A percentile compares a stretch with the other conserved stretches of the same genome.
Conservation (phyloP, 495 filamentous ascomycete genomes). For the Talaromyces nanjingensis region DNA sequence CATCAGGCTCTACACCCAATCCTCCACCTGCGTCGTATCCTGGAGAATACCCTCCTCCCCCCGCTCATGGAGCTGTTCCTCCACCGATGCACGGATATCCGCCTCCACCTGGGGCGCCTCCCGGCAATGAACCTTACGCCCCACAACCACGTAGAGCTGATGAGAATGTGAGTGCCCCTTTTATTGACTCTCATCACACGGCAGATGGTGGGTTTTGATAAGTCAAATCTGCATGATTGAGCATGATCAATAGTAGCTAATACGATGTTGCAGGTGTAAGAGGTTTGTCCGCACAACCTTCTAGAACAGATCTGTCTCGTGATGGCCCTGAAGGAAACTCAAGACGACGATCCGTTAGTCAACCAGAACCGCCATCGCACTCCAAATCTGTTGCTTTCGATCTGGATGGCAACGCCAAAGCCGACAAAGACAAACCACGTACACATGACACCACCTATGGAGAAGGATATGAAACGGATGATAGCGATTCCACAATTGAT, state of each 20-base stretch:
- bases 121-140: conserved; percentile 34
- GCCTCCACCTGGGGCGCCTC: conserved; percentile 17
- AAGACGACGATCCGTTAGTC: conserved; percentile 18
- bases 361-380: conserved; percentile 17
- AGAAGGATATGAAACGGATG: conserved; percentile 35
- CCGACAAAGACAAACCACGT: not conserved
- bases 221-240: conserved; percentile 2
- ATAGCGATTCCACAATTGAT: conserved; percentile 33
- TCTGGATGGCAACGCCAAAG: conserved; percentile 13
- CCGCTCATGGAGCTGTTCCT: conserved; percentile 27
- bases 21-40: conserved; percentile 25
- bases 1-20: conserved; percentile 30
- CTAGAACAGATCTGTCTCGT: not conserved
- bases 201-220: conserved; percentile 37
- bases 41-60: conserved; percentile 39
- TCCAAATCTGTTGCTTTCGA: conserved; percentile 36
- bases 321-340: conserved; percentile 9
- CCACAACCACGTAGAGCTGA: conserved; percentile 39
- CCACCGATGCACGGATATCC: conserved; percentile 39
- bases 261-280: conserved; percentile 20
- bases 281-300: conserved; percentile 5
- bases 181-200: conserved; percentile 28
- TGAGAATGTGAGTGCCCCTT: conserved; percentile 51
- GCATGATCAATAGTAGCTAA: conserved; percentile 6
- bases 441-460: conserved; percentile 13